Conservation (phyloP, 1,139 yeast species). For the Debaryomyces nepalensis region DNA sequence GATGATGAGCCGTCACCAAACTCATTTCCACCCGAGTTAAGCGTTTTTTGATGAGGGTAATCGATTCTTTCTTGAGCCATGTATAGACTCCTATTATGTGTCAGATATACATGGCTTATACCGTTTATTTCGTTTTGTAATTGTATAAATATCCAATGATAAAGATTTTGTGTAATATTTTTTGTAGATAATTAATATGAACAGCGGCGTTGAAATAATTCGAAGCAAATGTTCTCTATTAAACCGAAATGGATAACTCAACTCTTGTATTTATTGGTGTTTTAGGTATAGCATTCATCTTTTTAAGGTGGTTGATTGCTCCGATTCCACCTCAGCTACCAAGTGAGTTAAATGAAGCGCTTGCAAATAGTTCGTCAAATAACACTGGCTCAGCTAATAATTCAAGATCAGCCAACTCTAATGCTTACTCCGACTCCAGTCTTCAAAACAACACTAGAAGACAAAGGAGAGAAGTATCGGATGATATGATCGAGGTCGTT, state of each 20-base stretch:
- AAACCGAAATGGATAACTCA: conserved; percentile 52
- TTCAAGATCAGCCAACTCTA: background rate
- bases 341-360: conserved; percentile 27
- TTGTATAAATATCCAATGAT: background rate
- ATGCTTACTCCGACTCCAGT: background rate
- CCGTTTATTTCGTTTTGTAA: background rate
- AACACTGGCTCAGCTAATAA: conserved; percentile 2
- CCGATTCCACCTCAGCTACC: conserved; percentile 49
- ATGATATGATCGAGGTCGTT: conserved; percentile 84
- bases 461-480: conserved; percentile 64
- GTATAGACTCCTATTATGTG: background rate
- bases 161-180: conserved; percentile 3
- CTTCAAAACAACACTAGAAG: conserved; percentile 17
- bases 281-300: conserved; percentile 55
- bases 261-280: conserved; percentile 55
- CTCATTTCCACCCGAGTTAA: too few species aligned
- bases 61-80: background rate
- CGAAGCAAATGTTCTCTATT: background rate
- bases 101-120: too few species aligned
- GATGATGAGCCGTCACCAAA: too few species aligned
- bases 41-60: too few species aligned
- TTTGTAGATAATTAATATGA: conserved; percentile 1
- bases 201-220: background rate
- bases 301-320: conserved; percentile 64
- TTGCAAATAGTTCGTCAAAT: conserved; percentile 8